These are phyloP conservation scores for Hymenoscyphus linearis DNA, from an alignment of 2,329 filamentous ascomycete genomes.

Conservation along the genomic window DNA sequence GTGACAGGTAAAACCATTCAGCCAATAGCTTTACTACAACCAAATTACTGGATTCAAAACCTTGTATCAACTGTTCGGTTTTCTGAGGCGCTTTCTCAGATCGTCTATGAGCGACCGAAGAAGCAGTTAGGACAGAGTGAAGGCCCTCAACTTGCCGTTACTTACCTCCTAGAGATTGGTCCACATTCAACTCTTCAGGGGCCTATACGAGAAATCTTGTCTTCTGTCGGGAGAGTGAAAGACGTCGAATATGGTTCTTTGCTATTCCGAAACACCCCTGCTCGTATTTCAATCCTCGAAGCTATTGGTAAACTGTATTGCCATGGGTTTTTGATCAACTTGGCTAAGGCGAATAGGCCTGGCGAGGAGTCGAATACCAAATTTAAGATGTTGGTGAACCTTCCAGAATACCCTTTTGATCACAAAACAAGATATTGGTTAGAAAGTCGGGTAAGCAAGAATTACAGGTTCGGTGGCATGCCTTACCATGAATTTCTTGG, in stretches of 20 bases:
- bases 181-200: conserved; percentile 4
- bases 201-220: not conserved
- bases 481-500: conserved; percentile 35
- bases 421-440: conserved; percentile 46
- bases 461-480: conserved; percentile 41
- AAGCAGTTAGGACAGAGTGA: not conserved
- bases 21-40: conserved; percentile 21
- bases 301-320: not conserved
- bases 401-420: conserved; percentile 51
- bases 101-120: not conserved
- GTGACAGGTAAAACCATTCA: conserved; percentile 29
- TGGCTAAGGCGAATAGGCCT: not conserved
- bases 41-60: conserved; percentile 41
- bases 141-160: not conserved
- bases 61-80: conserved; percentile 42
- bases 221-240: not conserved
- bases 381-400: conserved; percentile 32
- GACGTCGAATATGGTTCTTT: not conserved
- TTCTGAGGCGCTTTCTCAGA: conserved; percentile 32
- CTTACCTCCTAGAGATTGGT: not conserved
- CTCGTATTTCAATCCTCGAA: not conserved
- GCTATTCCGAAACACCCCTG: not conserved
- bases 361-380: not conserved
- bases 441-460: conserved; percentile 42
- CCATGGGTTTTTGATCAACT: not conserved